Base-by-base conservation (phyloP, 768 basidiomycete species). In the Flagelloscypha sp. region DNA sequence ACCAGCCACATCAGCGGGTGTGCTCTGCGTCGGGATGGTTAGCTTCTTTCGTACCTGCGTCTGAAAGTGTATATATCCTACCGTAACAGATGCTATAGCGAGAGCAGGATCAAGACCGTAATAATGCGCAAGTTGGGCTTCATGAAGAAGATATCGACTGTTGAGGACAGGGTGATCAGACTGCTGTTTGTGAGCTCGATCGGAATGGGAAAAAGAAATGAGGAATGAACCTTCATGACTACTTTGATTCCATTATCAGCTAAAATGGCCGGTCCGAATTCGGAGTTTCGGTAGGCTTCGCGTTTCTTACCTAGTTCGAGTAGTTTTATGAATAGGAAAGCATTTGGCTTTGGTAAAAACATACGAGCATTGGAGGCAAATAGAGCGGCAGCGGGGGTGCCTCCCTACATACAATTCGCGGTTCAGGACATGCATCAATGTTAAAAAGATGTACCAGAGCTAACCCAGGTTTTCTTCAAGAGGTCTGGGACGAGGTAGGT, bases 401-500 rank as follows among this genome's bases (percentile, higher is more conserved):
- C 66, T 31, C 65, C 69, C 58, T 61, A 68, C 28, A 64, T 66
- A 31, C 7, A n/a, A 6, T 16, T n/a, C n/a, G n/a, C 22, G 6
- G 11, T 9, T 19, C 20, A 24, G 7, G n/a, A 36, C 27, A 23
- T 2, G 25, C 23, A 33, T 19, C 24, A 20, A 22, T 6, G 37
- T 25, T 17, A 21, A 9, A 23, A 15, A 24, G 15, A 30, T 27
- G 24, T 19, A 32, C 36, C 18, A 19, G 25, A 13, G 8, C 6
- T 15, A 10, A 25, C 74, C 47, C 68, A 92, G 42, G 80, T 75
- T 54, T 72, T 63, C 57, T 89, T 93, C 42, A 97, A 59, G 4
- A 83, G 59, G 16, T 76, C 75, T 1, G 90, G 86, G 16, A 92
- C 82, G n/a, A 95, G 70, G 58, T 87, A 95, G 1, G 88, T 76